Evolutionary conservation across 371 early-diverging fungal species (phyloP), one percentile per base, ranked within the genome.

Genomic region (Sporodiniella umbellata): DNA sequence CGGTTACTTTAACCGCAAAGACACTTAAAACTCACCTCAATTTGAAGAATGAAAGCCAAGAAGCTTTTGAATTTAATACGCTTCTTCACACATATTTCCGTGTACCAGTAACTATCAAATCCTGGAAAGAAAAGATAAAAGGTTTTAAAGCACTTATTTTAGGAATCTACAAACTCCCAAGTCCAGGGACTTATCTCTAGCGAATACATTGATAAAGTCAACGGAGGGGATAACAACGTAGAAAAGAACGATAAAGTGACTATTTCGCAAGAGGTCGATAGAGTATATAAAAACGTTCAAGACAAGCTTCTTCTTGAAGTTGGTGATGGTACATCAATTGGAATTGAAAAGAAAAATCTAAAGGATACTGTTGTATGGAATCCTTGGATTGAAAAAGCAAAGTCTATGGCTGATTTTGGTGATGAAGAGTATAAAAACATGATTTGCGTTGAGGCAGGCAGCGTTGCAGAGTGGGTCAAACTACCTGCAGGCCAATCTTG

Each of bases 301-400:
- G 83, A 79, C 19, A 64, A 69, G 23, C 58, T 88, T 8, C 54
- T 59, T 5, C 61, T 86, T 21, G 56, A 73, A 15, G 68, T 74
- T 26, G 83, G 76, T 1, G 62, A 64, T 33, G 72, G 71, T 21
- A 53, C 60, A 14, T 38, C 62, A 0, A 52, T 79, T 21, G 47
- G 53, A 10, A 56, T 92, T 46, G 68, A 75, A 50, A 84, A 86
- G 45, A 64, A 53, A 21, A 76, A 79, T 48, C 75, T 89, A 45
- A 80, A 79, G 35, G 91, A 93, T 64, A 78, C 85, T 54, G 96
- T 96, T 42, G 88, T 98, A 26, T 98, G 98, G 98, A 98, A 98
- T 58, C 95, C 95, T 8, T 96, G 96, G 96, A 72, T 73, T 14
- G 94, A 92, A 25, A 93, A 92, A 73, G 85, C 96, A 10, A 76